These are phyloP conservation scores for Diaporthe vexans DNA, from an alignment of 2,329 filamentous ascomycete species.

Conservation along the genomic window DNA sequence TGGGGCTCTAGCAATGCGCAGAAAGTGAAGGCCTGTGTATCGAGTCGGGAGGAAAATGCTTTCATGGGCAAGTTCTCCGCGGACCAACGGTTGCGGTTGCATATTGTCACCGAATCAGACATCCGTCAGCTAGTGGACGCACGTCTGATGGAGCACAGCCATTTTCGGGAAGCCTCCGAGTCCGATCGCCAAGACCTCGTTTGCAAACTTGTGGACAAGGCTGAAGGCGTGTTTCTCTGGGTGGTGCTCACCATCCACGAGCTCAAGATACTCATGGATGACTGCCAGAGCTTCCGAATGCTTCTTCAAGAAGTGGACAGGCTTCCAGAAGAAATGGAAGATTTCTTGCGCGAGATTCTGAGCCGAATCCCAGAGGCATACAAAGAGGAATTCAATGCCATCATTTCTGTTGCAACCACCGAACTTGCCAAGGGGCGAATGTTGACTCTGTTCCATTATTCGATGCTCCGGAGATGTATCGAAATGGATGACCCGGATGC, in stretches of 20 bases:
- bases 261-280: background rate
- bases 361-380: background rate
- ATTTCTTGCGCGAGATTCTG: background rate
- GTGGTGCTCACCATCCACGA: constrained; percentile 1
- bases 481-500: background rate
- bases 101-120: background rate
- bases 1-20: background rate
- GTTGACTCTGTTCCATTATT: background rate
- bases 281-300: background rate
- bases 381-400: background rate
- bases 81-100: background rate
- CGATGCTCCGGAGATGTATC: background rate
- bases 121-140: background rate
- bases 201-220: background rate
- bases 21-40: constrained; percentile 1
- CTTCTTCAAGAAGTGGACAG: background rate
- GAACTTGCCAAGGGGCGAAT: background rate
- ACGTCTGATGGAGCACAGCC: background rate
- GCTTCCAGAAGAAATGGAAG: background rate
- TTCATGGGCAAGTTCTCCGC: constrained; percentile 9
- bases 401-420: background rate
- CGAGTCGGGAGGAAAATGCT: constrained; percentile 11
- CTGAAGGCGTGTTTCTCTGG: constrained; percentile 11
- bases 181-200: background rate
- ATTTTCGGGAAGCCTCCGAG: background rate